These are phyloP conservation scores for Tetrahymena thermophila DNA, from an alignment of 73 alveolate genomes.

Conservation along the genomic window DNA sequence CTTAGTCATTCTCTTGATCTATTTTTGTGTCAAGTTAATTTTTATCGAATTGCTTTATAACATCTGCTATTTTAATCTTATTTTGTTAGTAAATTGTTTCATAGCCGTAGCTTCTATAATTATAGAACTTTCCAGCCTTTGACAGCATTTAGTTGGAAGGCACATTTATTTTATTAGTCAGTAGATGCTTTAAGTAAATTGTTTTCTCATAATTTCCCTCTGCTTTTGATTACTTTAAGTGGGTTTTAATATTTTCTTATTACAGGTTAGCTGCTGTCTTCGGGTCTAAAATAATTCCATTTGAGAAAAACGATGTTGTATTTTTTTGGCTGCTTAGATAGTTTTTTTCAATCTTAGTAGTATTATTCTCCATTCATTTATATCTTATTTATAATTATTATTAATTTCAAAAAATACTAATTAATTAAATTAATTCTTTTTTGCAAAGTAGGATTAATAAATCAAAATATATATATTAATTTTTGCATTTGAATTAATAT, in stretches of 20 bases:
- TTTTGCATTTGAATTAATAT: neutral
- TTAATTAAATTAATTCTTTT: too few relatives aligned
- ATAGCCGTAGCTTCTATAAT: neutral
- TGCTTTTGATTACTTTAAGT: neutral
- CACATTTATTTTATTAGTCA: neutral
- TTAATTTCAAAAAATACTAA: neutral
- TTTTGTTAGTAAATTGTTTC: neutral
- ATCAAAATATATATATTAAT: neutral
- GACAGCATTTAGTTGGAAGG: neutral
- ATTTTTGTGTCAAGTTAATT: neutral
- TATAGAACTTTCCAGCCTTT: neutral
- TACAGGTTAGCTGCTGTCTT: neutral
- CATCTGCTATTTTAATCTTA: neutral
- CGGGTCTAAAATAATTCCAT: neutral
- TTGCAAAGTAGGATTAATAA: neutral
- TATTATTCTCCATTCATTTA: constrained; percentile 1
- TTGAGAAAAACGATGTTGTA: neutral
- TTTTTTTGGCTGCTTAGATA: neutral
- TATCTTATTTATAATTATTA: neutral
- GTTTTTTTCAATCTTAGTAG: neutral
- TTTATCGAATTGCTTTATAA: neutral
- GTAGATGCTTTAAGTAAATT: neutral
- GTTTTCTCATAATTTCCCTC: neutral
- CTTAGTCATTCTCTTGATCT: neutral
- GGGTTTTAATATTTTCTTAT: neutral